Evolutionary conservation across 257 asterid species (phyloP), one percentile per base, ranked within the genome.

Genomic region (Primulina tabacum): DNA sequence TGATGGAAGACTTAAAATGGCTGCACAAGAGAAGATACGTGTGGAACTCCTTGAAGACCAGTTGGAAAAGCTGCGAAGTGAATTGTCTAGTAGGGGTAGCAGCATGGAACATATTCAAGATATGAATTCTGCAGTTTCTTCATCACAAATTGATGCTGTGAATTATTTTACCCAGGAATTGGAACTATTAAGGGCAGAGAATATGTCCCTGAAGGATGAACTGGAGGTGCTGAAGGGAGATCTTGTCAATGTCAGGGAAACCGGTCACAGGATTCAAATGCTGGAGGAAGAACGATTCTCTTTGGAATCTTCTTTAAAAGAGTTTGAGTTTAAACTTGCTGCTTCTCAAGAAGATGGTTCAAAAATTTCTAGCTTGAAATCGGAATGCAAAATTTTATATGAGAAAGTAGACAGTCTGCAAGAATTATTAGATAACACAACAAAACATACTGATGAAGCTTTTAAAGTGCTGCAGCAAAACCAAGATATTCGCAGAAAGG

Each of bases 401-500:
- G 91, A 89, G 63, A 90, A 82, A 81, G 96, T 89, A 52, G 96
- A 89, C 56, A 79, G 85, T 75, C 81, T 93, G 59, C 92, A 93
- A 79, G 74, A 32, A 17, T 77, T 83, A 71, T 84, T 93, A 12
- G 87, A 86, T 71, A 86, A 81, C 75, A 87, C 96, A 74, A 83
- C 97, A 37, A 83, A 81, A 70, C 91, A 82, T 77, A 95, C 95
- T 53, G 91, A 93, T 76, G 90, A 87, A 76, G 92, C 92, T 76
- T 71, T 82, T 79, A 67, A 78, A 74, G 92, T 86, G 52, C 75
- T 93, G 73, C 92, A 89, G 80, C 96, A 90, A 80, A 93, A 93
- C 84, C 91, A 87, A 78, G 96, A 90, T 72, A 95, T 93, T 29
- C 87, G 83, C 52, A 82, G 87, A 76, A 93, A 89, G 79, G 95